Evolutionary conservation across 768 basidiomycete genomes (phyloP), one percentile per base, ranked within the genome.

Genomic region (Podaxis rugospora): DNA sequence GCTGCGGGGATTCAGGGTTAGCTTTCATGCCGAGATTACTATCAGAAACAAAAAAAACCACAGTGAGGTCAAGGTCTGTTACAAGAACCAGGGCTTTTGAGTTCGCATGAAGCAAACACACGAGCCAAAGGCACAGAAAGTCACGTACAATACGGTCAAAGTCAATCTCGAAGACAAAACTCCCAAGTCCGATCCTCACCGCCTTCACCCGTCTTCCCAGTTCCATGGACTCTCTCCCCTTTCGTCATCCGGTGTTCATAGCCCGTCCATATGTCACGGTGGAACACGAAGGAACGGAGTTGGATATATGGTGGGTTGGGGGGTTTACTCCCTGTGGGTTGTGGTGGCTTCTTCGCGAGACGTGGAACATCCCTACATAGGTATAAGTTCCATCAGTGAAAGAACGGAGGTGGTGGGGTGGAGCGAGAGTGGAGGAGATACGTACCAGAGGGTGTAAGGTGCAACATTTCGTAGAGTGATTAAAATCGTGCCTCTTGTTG

Each of bases 221-320:
- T 82, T 28, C 84, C 88, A 69, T 82, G 82, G 0, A 71, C 90
- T 70, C 83, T 80, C 76, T 83, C 92, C 4, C 95, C 95, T 68
- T 94, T 90, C 2, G 96, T 97, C 87, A 96, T 90, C n/a, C 92
- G 78, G 71, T 98, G 96, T 66, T 88, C 88, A 67, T 98, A 98
- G 1, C 92, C 93, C 51, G 82, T 83, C 86, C 93, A 98, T 0
- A 76, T 64, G 9, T 71, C 71, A 44, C 90, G 78, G 44, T 85
- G 76, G 69, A 98, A 98, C 16, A 71, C 77, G 71, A 95, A 98
- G 0, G 93, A 95, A 28, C 92, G 83, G 16, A 93, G 70, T 10
- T 89, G 79, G 1, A 72, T 80, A 69, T 89, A 98, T 4, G 72
- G 75, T 4, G 92, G 90, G 68, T 88, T 90, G n/a, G 76, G 73